Evolutionary conservation across 2,329 filamentous ascomycete species (phyloP), one percentile per base, ranked within the genome.

Genomic region (Aspergillus chevalieri): DNA sequence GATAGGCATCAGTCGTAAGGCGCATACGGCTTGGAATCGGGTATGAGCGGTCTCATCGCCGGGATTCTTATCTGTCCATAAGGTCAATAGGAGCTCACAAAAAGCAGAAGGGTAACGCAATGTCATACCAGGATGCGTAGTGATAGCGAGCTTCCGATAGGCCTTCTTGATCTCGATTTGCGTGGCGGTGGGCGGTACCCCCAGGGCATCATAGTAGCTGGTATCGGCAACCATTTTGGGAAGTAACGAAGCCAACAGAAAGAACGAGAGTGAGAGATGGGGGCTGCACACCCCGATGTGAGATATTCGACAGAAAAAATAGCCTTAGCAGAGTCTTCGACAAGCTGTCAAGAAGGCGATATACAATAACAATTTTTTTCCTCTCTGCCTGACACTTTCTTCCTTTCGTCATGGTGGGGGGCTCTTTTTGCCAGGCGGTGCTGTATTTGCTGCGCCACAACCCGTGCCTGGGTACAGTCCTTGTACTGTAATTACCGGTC

Each of bases 91-190:
- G 4, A 5, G 6, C 28, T n/a, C 24, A 44, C 46, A 30, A 19
- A 15, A 43, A 15, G 24, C 8, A 50, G 46, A 47, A 28, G 36
- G 38, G 9, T 14, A 3, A 30, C 9, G 3, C 26, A 30, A 5
- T 30, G 26, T 24, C 74, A 60, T 74, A 88, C 86, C 87, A 56
- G 89, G 89, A 70, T 96, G 92, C 64, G 95, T 89, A 59, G 91
- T 82, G 70, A 97, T 96, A 60, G 93, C 93, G 59, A 93, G 81
- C 74, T 92, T 96, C 67, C 91, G 84, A 74, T 96, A 96, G 24
- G 91, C 91, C 76, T 95, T 95, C 73, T 96, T 96, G 74, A 96
- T 96, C 68, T 96, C 90, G 46, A 95, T 81, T 69, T 92, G 88
- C 36, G 88, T 86, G 26, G 91, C 92, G 49, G 86, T 89, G 57